A percentile compares a stretch with the other conserved stretches of the same genome.
Evolutionary conservation across 495 filamentous ascomycete species (phyloP).

Genomic region (Polyplosphaeria fusca): DNA sequence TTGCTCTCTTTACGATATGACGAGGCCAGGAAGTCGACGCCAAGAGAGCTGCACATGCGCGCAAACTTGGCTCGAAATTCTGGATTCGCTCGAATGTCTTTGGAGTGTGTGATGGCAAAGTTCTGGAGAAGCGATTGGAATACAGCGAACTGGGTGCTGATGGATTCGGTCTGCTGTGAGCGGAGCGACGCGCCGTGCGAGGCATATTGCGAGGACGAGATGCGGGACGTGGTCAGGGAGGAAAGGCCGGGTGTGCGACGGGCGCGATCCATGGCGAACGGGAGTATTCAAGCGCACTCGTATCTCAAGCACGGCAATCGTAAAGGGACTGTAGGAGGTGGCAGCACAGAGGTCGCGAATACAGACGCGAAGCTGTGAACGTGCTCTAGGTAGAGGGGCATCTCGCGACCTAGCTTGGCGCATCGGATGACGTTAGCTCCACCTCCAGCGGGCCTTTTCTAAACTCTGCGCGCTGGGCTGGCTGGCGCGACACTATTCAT

Average conservation of each 20-base stretch:
- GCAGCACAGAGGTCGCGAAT: too few species aligned
- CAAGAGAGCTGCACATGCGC: slow-evolving; percentile 95
- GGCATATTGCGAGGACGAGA: slow-evolving; percentile 80
- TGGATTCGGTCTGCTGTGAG: slow-evolving; percentile 71
- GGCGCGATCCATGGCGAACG: slow-evolving; percentile 34
- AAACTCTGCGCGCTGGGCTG: too few species aligned
- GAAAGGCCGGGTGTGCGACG: slow-evolving; percentile 76
- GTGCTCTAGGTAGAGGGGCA: too few species aligned
- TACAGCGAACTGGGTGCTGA: slow-evolving; percentile 88
- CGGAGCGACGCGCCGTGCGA: slow-evolving; percentile 83
- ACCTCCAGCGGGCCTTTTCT: too few species aligned
- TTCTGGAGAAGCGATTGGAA: slow-evolving; percentile 92
- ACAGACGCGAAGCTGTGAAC: too few species aligned
- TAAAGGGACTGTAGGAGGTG: too few species aligned
- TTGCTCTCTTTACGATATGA: slow-evolving; percentile 50
- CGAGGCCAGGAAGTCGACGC: slow-evolving; percentile 87
- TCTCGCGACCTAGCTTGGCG: too few species aligned
- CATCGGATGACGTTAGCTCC: too few species aligned
- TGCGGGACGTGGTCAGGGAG: slow-evolving; percentile 78
- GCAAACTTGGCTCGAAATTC: slow-evolving; percentile 95
- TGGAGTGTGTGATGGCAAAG: slow-evolving; percentile 89
- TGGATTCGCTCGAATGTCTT: slow-evolving; percentile 92
- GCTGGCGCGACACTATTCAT: too few species aligned
- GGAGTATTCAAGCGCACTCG: too few species aligned
- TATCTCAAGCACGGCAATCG: too few species aligned